Conservation (phyloP, 352 stramenopile species). For the Phytophthora pseudosyringae region DNA sequence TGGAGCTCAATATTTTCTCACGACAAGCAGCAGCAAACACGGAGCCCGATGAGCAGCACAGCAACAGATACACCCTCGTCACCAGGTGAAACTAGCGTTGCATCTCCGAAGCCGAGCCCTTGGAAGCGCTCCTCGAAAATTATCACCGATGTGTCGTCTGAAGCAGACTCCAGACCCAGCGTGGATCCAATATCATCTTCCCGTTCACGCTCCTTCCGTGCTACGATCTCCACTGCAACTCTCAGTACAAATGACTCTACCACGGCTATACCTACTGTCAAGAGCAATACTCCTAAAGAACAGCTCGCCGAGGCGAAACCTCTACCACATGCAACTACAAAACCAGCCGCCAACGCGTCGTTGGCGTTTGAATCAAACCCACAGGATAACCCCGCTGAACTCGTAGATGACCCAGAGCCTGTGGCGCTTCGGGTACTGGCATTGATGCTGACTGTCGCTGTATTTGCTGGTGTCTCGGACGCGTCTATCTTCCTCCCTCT, state of each 20-base stretch:
- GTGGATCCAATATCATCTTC: conserved; percentile 13
- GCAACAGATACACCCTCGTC: conserved; percentile 16
- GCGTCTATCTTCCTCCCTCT: conserved; percentile 72
- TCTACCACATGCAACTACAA: conserved; percentile 2
- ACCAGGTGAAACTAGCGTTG: conserved; percentile 8
- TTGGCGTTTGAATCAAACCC: conserved; percentile 1
- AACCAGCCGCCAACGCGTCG: neutral
- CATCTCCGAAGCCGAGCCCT: conserved; percentile 19
- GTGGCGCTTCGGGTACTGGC: conserved; percentile 28
- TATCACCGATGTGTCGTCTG: conserved; percentile 18
- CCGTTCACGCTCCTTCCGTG: conserved; percentile 18
- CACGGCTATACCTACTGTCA: conserved; percentile 10
- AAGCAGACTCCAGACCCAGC: conserved; percentile 2
- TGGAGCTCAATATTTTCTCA: conserved; percentile 44
- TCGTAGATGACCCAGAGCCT: conserved; percentile 18
- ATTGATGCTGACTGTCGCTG: conserved; percentile 45
- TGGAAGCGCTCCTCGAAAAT: conserved; percentile 28
- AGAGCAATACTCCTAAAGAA: conserved; percentile 9
- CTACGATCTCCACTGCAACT: neutral
- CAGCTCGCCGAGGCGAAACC: conserved; percentile 4
- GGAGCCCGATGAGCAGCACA: conserved; percentile 38
- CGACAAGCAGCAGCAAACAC: conserved; percentile 41
- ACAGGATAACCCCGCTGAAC: neutral
- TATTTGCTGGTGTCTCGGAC: conserved; percentile 34
- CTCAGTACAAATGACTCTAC: conserved; percentile 5